Evolutionary conservation across 1,284 basidiomycete genomes (phyloP).

Genomic region (Ceratobasidium sp.): DNA sequence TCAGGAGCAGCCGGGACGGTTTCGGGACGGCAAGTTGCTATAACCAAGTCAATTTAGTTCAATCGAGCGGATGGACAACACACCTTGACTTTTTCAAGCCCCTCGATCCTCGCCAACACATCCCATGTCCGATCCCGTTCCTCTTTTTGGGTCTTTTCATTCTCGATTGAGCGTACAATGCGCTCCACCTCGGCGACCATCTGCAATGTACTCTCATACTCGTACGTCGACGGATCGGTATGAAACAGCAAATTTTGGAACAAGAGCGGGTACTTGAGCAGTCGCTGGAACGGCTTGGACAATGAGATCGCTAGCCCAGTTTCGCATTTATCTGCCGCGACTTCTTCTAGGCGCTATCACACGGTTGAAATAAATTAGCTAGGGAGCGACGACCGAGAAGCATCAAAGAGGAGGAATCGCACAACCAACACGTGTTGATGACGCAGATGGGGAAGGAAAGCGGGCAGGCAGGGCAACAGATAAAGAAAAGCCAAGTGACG

Average conservation of each 20-base stretch:
- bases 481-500: slow-evolving; percentile 17
- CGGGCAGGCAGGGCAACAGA: slow-evolving; percentile 35
- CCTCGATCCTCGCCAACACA: slow-evolving; percentile 93
- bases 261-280: slow-evolving; percentile 95
- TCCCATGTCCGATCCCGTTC: slow-evolving; percentile 94
- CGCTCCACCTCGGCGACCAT: slow-evolving; percentile 97
- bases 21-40: slow-evolving; percentile 81
- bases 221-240: slow-evolving; percentile 94
- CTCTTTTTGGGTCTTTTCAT: slow-evolving; percentile 95
- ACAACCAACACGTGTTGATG: slow-evolving; percentile 24
- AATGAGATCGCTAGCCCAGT: slow-evolving; percentile 92
- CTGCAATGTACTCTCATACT: slow-evolving; percentile 93
- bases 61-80: slow-evolving; percentile 26
- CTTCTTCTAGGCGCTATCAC: slow-evolving; percentile 69
- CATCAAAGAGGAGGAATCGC: background rate
- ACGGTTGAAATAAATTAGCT: slow-evolving; percentile 31
- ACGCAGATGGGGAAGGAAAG: background rate
- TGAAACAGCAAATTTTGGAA: slow-evolving; percentile 98
- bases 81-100: slow-evolving; percentile 83
- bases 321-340: slow-evolving; percentile 84
- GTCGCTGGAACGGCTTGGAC: slow-evolving; percentile 94
- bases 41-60: background rate
- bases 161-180: slow-evolving; percentile 94
- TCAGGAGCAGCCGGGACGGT: slow-evolving; percentile 82
- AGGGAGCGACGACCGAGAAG: background rate